Base-by-base conservation (phyloP, 2,329 filamentous ascomycete genomes). In the Nannizzia gypsea region DNA sequence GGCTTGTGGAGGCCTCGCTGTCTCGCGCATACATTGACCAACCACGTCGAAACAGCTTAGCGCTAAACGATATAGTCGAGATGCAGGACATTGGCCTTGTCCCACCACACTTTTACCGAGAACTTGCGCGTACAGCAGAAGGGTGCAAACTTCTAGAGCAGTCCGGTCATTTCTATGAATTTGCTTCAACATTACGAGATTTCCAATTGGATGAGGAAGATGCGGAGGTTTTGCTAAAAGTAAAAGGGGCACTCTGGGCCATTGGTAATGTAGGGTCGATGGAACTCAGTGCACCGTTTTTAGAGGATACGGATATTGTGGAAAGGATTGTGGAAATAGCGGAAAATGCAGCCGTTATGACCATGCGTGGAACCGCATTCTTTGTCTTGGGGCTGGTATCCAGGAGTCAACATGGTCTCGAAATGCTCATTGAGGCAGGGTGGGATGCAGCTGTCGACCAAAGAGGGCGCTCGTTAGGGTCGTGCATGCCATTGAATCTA, bases 221-320 rank as follows among this genome's bases (percentile, higher is more conserved):
- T 67, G 71, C 82, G 0, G 93, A 99, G 72, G 81, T 87, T 24
- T 85, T 97, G 50, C 84, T 90, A 61, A 97, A 96, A 71, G 90
- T 97, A 64, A 99, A 99, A 72, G 93, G 91, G 6, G 96, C 90
- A 70, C 79, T 99, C 55, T 99, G 93, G 93, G 93, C 93, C 0
- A 90, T 99, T 0, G 93, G 93, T 24, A 99, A 99, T 67, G 92
- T 99, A 40, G 93, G 93, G 0, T 96, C 91, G 0, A 97, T 99
- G 91, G 92, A 97, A 67, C 83, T 96, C 1, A 93, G 93, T 1
- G 92, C 92, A 0, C 90, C 90, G 0, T 99, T 99, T 71, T 79
- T 99, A 2, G 93, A 96, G 73, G 86, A 88, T 60, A 89, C 85
- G 40, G 89, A 96, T 65, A 90, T 97, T 40, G 90, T 97, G 17